Evolutionary conservation across 345 rosid species (phyloP), one percentile per base, ranked within the genome.

Genomic region (Populus davidiana): DNA sequence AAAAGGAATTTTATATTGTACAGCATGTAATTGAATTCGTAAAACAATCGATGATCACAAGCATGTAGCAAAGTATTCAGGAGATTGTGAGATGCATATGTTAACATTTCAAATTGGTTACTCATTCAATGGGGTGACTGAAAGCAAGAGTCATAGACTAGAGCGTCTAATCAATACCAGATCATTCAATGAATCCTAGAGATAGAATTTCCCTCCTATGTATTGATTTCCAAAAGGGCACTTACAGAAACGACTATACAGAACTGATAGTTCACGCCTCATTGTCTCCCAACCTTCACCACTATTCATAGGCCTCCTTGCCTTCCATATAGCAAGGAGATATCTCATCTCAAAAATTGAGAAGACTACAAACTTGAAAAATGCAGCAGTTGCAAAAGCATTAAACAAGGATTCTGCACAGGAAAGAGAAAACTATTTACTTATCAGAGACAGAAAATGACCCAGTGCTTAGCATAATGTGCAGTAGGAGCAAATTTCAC

Each of bases 331-430:
- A 35, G 97, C 91, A 44, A 96, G 94, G 82, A 96, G 99, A 86
- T 92, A 93, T 84, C 98, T 90, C 98, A 93, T 96, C 91, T 96
- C 99, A 84, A 96, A 96, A 67, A 96, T 96, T 33, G 99, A 96
- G 83, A 96, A 96, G 79, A 96, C 97, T 54, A 93, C 97, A 62
- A 96, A 96, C 88, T 96, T 96, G 98, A 96, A 96, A 88, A 96
- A 96, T 52, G 98, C 96, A 12, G 97, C 99, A 36, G 98, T 93
- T 68, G 98, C 99, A 88, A 96, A 96, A 71, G 99, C 99, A 81
- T 96, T 93, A 79, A 96, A 96, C 78, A 96, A 84, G 73, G 99
- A 96, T 79, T 96, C 98, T 96, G 98, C 78, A 81, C 17, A 73
- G 35, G 47, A 71, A 74, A 81, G 43, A 81, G 67, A 84, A 64